Evolutionary conservation across 1,284 basidiomycete species (phyloP), one percentile per base, ranked within the genome.

Genomic region (Exobasidium cylindrosporum): DNA sequence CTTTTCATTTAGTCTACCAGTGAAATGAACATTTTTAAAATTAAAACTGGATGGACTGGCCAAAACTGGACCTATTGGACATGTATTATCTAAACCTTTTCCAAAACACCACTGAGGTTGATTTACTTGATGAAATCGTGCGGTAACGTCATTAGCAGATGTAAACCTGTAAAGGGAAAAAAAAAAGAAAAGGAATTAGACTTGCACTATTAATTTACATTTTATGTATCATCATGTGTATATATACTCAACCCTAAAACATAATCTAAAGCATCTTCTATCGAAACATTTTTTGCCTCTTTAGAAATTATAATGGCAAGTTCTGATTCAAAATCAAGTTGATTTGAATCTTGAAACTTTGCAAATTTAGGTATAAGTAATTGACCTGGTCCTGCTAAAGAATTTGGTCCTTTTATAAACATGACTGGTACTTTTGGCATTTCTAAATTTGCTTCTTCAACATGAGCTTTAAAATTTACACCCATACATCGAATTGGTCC

Each of bases 311-410:
- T 88, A 66, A 94, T 85, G 40, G 87, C 89, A 13, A 96, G 82
- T 73, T 96, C 92, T 53, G 90, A 88, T 77, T 96, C 92, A 74
- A 92, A 95, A 80, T 96, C 92, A 0, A 90, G 86, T 24, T 87
- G 83, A 1, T 87, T 84, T 26, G 90, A 90, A 69, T 50, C 47
- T 24, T 14, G 10, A 7, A 10, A 7, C 23, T 88, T 85, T 0
- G 87, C 86, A 53, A 84, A 85, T 32, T 81, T 84, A 0, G 90
- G 90, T 47, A 92, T 85, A n/a, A 82, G 84, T 0, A 85, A 83
- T 4, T 87, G 86, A 44, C 84, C 83, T 0, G 90, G 89, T 11
- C 88, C 87, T 40, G 89, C 87, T 54, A 93, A 82, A 10, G 89
- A 82, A 0, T 85, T 85, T 0, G 85, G 79, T 1, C 91, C 90